A percentile compares a stretch with the other conserved stretches of the same genome.
These are phyloP conservation scores for Phalaenopsis aphrodite DNA, from an alignment of 106 monocot species.

Conservation along the genomic window DNA sequence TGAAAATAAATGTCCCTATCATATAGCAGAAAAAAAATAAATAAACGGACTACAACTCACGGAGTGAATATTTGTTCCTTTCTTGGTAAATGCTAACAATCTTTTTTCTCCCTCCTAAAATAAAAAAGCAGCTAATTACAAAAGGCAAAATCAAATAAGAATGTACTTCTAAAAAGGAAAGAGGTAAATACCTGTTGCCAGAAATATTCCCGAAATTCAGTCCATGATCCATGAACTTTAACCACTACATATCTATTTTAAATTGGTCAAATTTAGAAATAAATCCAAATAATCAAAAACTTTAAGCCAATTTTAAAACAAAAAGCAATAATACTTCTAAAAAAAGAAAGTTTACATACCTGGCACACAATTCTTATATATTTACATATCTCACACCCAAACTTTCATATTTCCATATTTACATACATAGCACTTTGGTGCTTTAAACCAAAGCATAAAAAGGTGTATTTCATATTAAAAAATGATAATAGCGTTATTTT, in stretches of 20 bases:
- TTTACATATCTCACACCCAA: too few species aligned
- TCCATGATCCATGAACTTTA: conserved; percentile 85
- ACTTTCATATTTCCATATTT: too few species aligned
- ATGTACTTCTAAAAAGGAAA: neutral
- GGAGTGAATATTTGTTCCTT: conserved; percentile 67
- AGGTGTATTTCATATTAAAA: too few species aligned
- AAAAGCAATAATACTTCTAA: neutral
- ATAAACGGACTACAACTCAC: conserved; percentile 22
- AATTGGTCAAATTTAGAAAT: conserved; percentile 15
- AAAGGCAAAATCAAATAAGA: neutral
- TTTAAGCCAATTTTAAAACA: neutral
- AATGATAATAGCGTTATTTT: too few species aligned
- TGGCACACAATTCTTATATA: too few species aligned
- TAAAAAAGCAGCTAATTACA: conserved; percentile 2
- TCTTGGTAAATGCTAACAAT: conserved; percentile 83
- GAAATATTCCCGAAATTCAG: conserved; percentile 70
- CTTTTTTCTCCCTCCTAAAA: conserved; percentile 66
- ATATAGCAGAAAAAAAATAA: neutral
- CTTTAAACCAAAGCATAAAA: neutral
- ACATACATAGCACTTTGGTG: too few species aligned
- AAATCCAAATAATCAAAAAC: neutral
- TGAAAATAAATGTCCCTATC: too few species aligned
- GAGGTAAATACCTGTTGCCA: conserved; percentile 39
- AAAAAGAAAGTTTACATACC: too few species aligned
- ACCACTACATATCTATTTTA: conserved; percentile 78